Percentiles rank a stretch among this genome's conserved stretches.
Conservation (phyloP, 1,139 yeast species). For the Ogataea hybrid region DNA sequence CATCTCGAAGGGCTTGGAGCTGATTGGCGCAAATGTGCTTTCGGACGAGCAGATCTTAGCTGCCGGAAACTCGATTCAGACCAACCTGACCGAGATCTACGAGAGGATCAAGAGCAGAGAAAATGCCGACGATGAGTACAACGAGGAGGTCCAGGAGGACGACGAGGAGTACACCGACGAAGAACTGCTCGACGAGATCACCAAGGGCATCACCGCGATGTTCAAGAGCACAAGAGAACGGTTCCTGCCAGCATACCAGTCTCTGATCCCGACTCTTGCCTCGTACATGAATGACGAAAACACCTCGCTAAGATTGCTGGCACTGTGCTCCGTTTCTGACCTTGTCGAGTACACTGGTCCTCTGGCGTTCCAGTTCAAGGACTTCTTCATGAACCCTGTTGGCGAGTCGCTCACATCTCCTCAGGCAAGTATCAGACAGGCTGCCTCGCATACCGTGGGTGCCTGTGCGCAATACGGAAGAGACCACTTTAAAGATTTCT, state of each 20-base stretch:
- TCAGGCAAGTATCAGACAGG: slow-evolving; percentile 80
- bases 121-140: slow-evolving; percentile 68
- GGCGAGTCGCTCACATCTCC: slow-evolving; percentile 64
- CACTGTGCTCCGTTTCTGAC: slow-evolving; percentile 78
- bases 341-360: slow-evolving; percentile 77
- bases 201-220: slow-evolving; percentile 70
- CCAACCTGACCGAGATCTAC: slow-evolving; percentile 64
- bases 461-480: slow-evolving; percentile 83
- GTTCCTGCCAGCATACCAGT: slow-evolving; percentile 66
- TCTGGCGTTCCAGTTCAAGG: slow-evolving; percentile 61
- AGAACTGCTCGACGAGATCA: slow-evolving; percentile 81
- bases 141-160: slow-evolving; percentile 72
- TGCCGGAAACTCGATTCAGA: slow-evolving; percentile 58
- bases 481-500: slow-evolving; percentile 56
- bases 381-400: slow-evolving; percentile 58
- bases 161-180: slow-evolving; percentile 90
- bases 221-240: slow-evolving; percentile 61
- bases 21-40: slow-evolving; percentile 63
- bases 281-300: slow-evolving; percentile 63
- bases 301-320: slow-evolving; percentile 69
- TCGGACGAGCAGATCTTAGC: slow-evolving; percentile 54
- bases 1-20: slow-evolving; percentile 62
- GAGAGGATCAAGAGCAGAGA: slow-evolving; percentile 72
- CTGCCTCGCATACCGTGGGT: slow-evolving; percentile 83
- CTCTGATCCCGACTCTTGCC: slow-evolving; percentile 50